Base-by-base conservation (phyloP, 345 rosid species). In the Dovyalis caffra region DNA sequence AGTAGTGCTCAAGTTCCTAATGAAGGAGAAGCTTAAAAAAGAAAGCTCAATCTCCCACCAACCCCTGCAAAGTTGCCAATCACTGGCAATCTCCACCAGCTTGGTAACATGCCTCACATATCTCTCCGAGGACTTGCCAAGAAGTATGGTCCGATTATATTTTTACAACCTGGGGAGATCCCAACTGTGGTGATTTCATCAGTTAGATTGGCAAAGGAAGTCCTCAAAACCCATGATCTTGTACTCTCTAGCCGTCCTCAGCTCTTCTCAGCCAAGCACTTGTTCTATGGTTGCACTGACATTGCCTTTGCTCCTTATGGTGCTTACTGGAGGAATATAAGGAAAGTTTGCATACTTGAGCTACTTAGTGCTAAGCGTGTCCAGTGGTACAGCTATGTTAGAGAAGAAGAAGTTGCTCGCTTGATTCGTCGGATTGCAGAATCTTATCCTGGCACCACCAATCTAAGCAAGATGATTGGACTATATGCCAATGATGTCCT, bases 31-130 rank as follows among this genome's bases (percentile, higher is more conserved):
- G 29, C 35, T 64, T 1, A 70, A 64, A 45, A 80, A 64, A 66
- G 67, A 40, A 71, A 80, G 63, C 78, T 66, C 31, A 85, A 81
- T 66, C 74, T 68, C 64, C 83, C 81, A 61, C 81, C 81, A 34
- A 15, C 70, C 68, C 81, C 81, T 33, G 1, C 53, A 45, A 78
- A 73, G 56, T 73, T 78, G 61, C 81, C 81, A 15, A 34, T 78
- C 72, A 35, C 73, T n/a, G 81, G 81, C 21, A 78, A 78, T 58
- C 77, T 78, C 53, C 81, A 78, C 65, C 77, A 68, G 57, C 64
- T 78, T 28, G 74, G 76, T 11, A 73, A 34, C 28, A 47, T 60
- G 63, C 81, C 81, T 62, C 81, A 78, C 58, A 5, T 73, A 32
- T 68, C 81, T 26, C 74, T 78, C 38, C 58, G 16, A 53, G 10